Base-by-base conservation (phyloP, 2,329 filamentous ascomycete genomes). In the Colletotrichum sansevieriae region DNA sequence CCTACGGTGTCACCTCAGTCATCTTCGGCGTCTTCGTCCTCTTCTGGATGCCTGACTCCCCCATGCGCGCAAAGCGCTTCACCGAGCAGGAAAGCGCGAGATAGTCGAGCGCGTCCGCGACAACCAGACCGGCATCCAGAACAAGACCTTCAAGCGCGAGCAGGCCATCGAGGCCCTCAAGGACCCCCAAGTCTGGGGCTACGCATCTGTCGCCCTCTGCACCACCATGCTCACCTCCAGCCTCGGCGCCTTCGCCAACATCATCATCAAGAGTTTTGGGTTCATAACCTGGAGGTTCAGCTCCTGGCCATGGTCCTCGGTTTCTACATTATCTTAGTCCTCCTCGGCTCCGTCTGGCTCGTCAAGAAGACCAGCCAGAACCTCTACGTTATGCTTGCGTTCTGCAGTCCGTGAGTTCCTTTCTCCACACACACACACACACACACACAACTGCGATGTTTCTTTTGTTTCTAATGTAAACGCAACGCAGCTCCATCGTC, bases 241-340 rank as follows among this genome's bases (percentile, higher is more conserved):
- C 0, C 85, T 94, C 0, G 91, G 92, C 7, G 89, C 88, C 4
- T 94, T 93, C 75, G 88, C 90, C 62, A 91, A 91, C 71, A 91
- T 94, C 73, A 91, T 95, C 73, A 92, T 94, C 78, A 87, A 84
- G 63, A 83, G 83, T n/a, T 89, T 94, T 67, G 80, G 90, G 0
- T 95, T 94, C 74, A n/a, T n/a, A n/a, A n/a, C 0, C 82, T 93
- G 7, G 80, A 94, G 77, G 93, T 91, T 0, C 91, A 94, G 78
- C 81, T 95, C 1, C 81, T 95, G 25, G 87, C 90, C 44, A 93
- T 94, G 90, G 91, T 93, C 0, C 82, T 93, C 0, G 92, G 92
- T 5, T 88, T 87, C 44, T 92, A 92, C 72, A 93, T 94, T 73
- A 92, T 94, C 70, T 82, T 90, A 55, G 87, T 93, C 4, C 82